Evolutionary conservation across 1,284 basidiomycete genomes (phyloP).

Genomic region (Ganoderma sp.): DNA sequence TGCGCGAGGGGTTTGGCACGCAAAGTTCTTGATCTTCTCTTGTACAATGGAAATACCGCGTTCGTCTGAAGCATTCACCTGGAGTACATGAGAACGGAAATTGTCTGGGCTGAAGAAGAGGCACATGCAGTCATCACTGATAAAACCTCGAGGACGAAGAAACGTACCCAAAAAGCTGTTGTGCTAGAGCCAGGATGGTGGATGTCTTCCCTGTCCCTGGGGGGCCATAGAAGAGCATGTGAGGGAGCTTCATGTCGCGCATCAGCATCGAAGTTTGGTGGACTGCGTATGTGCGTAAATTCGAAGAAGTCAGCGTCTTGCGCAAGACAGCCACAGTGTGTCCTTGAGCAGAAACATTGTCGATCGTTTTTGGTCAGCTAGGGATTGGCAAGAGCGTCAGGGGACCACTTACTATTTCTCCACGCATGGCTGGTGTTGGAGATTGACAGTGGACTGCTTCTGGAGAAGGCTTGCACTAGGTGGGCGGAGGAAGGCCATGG

Average conservation of each 20-base stretch:
- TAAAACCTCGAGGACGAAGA: neutral
- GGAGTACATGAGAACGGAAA: constrained; percentile 91
- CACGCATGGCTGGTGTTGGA: constrained; percentile 90
- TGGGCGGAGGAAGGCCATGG: constrained; percentile 63
- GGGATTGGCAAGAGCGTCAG: constrained; percentile 15
- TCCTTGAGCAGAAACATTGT: constrained; percentile 96
- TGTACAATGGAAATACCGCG: constrained; percentile 96
- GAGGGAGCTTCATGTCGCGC: constrained; percentile 76
- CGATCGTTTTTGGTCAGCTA: constrained; percentile 96
- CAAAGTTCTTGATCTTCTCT: constrained; percentile 99
- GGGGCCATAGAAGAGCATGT: constrained; percentile 99
- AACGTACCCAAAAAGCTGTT: constrained; percentile 92
- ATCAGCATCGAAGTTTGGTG: neutral
- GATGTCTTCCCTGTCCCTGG: constrained; percentile 99
- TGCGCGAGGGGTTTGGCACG: constrained; percentile 90
- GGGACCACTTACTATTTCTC: constrained; percentile 82
- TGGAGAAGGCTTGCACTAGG: constrained; percentile 47
- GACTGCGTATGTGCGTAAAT: constrained; percentile 56
- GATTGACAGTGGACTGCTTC: constrained; percentile 54
- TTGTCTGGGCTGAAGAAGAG: constrained; percentile 84
- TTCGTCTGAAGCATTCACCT: constrained; percentile 99
- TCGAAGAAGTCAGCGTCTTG: constrained; percentile 91
- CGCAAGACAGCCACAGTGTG: constrained; percentile 92
- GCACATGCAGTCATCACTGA: neutral
- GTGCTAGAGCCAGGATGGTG: constrained; percentile 92